Evolutionary conservation across 306 rosid species (phyloP).

Genomic region (Fragaria iinumae): DNA sequence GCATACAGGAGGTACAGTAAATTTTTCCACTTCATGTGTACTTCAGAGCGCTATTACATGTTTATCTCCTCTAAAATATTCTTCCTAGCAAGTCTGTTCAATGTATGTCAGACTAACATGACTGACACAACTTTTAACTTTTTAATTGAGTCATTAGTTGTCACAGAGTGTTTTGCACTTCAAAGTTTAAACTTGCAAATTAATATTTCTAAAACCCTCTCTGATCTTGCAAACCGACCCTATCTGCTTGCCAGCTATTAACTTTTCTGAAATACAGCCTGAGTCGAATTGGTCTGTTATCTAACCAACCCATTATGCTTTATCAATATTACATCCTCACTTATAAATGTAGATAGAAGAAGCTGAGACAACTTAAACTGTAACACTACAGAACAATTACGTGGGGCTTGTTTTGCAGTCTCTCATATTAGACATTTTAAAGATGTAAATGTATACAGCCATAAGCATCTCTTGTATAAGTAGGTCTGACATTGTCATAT

Average conservation of each 20-base stretch:
- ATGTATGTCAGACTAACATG: background rate
- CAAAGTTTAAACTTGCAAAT: background rate
- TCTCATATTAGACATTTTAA: background rate
- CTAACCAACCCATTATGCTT: background rate
- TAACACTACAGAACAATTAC: background rate
- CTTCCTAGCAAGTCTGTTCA: background rate
- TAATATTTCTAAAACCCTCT: background rate
- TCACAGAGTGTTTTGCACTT: background rate
- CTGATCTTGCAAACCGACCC: background rate
- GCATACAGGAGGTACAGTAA: conserved; percentile 83
- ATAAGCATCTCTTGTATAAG: background rate
- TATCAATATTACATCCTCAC: background rate
- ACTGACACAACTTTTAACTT: background rate
- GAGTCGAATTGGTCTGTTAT: background rate
- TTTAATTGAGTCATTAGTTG: background rate
- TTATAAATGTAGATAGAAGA: background rate
- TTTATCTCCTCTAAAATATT: background rate
- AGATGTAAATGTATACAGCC: background rate
- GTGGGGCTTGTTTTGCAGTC: conserved; percentile 1
- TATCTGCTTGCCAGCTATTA: background rate
- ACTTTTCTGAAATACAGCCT: background rate
- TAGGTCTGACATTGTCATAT: background rate
- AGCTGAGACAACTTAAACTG: background rate
- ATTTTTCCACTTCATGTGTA: background rate
- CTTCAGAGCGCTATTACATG: background rate